Base-by-base conservation (phyloP, 192 early-diverging fungal species). In the Phlyctochytrium bullatum region DNA sequence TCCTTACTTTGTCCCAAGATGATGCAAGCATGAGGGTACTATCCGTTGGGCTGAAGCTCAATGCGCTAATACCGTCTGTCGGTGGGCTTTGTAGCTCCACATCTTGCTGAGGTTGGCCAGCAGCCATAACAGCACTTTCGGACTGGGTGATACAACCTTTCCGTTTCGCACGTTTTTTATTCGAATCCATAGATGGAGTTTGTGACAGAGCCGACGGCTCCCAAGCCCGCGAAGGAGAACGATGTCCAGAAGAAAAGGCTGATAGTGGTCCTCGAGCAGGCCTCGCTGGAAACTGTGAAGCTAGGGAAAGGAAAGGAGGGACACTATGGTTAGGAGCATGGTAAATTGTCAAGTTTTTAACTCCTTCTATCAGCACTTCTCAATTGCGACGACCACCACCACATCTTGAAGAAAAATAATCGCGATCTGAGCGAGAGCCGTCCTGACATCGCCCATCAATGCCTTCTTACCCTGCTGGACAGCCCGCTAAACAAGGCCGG, bases 401-500 rank as follows among this genome's bases (percentile, higher is more conserved):
- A 90, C 34, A 80, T 92, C 60, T 77, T 98, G n/a, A 91, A 90
- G 59, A 95, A 96, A 71, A 80, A 91, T 72, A 86, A 88, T 50
- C 76, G 83, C 59, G 90, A 92, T 65, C 78, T 90, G 51, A 80
- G 90, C 32, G 89, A 92, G 56, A 87, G 82, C 76, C 84, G 96
- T 34, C 96, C 96, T 6, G 96, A 98, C 74, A 98, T 98, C 71
- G 91, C 93, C 24, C 96, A 98, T 77, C 63, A 91, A 85, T 99
- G 97, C 63, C 83, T 99, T 47, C 78, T 99, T 73, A 93, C 95
- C 2, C 81, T 99, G 28, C 81, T 99, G 16, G 97, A 99, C 85
- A 94, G 91, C 69, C 97, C 97, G 30, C 81, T 99, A 66, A 99
- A 98, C 86, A 98, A 98, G 79, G 95, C 97, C 1, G 97, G 97